phyloP scores from a whole-genome alignment of 768 basidiomycete species.

The Stropharia rugosoannulata region DNA sequence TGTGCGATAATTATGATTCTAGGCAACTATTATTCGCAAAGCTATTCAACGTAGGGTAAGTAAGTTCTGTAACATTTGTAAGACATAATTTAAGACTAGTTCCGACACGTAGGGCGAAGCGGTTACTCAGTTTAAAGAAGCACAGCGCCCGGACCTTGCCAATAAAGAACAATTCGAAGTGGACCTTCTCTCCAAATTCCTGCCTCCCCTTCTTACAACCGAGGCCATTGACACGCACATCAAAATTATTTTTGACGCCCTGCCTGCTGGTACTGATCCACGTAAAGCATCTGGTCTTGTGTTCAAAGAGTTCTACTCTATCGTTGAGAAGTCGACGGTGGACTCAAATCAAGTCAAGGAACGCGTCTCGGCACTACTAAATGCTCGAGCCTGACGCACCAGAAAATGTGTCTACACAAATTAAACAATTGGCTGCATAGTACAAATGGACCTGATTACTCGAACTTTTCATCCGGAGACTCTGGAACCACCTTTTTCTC shows the following conservation, averaged over 20 bases:
- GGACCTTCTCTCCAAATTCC: conserved; percentile 48
- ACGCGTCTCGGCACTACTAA: conserved; percentile 37
- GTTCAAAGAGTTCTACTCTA: conserved; percentile 63
- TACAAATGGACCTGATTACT: too few species aligned
- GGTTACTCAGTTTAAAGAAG: conserved; percentile 52
- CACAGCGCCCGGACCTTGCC: conserved; percentile 64
- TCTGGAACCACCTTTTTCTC: conserved; percentile 13
- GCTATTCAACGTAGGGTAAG: conserved; percentile 59
- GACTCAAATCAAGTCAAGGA: conserved; percentile 56
- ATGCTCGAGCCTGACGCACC: not conserved
- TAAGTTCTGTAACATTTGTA: not conserved
- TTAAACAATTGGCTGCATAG: too few species aligned
- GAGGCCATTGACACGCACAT: conserved; percentile 55
- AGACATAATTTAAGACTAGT: not conserved
- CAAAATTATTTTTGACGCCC: conserved; percentile 34
- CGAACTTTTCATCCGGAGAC: not conserved
- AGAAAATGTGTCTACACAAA: too few species aligned
- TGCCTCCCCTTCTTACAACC: conserved; percentile 61
- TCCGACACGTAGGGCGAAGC: conserved; percentile 49
- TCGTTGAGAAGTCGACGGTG: conserved; percentile 59
- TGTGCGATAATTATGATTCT: not conserved
- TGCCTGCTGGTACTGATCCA: conserved; percentile 23
- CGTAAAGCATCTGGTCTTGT: conserved; percentile 46
- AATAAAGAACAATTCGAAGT: conserved; percentile 60
- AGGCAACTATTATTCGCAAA: conserved; percentile 53